Base-by-base conservation (phyloP, 352 stramenopile genomes). In the Phytophthora lateralis region DNA sequence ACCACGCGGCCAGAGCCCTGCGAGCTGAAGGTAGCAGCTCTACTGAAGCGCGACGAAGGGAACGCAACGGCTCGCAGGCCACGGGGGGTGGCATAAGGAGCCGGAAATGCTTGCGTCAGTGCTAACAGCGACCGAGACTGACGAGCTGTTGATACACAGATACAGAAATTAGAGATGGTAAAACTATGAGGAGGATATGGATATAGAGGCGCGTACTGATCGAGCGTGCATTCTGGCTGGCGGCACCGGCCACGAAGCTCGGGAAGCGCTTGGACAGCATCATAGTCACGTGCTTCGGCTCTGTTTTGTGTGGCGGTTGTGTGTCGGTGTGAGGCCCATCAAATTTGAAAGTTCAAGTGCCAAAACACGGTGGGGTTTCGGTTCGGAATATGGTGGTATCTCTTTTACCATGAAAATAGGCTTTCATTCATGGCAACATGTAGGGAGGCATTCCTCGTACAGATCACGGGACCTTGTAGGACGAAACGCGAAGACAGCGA, bases 221-320 rank as follows among this genome's bases (percentile, higher is more conserved):
- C 1, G 45, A 53, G 51, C 63, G 59, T 12, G 50, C 44, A 49
- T 55, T 63, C 43, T 60, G 41, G 21, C 69, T 50, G 38, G 44
- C 17, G 21, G 50, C 49, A n/a, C 69, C 64, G 21, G 59, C n/a
- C 37, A 64, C 20, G n/a, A 70, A 48, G 15, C 35, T 63, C 30
- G 44, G 41, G 56, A 66, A 60, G 43, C 64, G 69, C 59, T 73
- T 73, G 35, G 42, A 27, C 17, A 69, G 35, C 49, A 60, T 62
- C 50, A 56, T 60, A n/a, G 12, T 26, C 12, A 15, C 2, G 26
- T 42, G 35, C 49, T 37, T 24, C 17, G 34, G 24, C 29, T 63
- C 30, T 49, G 24, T 48, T 69, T 57, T 50, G 62, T 50, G 38
- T 66, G 56, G 34, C 24, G 26, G 18, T 55, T 47, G 44, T 58